A percentile compares a stretch with the other conserved stretches of the same genome.
These are phyloP conservation scores for Chaetomium olivaceum DNA, from an alignment of 2,329 filamentous ascomycete species.

Conservation along the genomic window DNA sequence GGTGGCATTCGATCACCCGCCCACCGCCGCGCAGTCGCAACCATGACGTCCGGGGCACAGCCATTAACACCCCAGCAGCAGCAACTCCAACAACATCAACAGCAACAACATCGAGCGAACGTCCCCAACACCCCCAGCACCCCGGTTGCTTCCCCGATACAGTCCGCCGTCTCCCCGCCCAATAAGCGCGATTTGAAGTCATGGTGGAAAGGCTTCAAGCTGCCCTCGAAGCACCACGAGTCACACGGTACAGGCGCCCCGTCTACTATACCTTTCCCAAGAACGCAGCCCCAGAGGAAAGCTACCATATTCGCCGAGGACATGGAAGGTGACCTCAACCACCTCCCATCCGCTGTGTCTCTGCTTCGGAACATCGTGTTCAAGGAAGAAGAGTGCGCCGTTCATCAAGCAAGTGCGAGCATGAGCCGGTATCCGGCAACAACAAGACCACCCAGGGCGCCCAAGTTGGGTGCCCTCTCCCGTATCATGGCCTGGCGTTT, in stretches of 20 bases:
- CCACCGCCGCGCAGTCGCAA: conserved; percentile 33
- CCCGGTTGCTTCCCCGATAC: conserved; percentile 38
- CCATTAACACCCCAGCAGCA: conserved; percentile 25
- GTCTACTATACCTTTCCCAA: conserved; percentile 28
- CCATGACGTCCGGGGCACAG: conserved; percentile 37
- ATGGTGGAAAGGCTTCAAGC: conserved; percentile 97
- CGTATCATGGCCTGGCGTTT: conserved; percentile 27
- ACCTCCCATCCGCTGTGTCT: conserved; percentile 15
- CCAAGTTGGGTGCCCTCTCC: conserved; percentile 26
- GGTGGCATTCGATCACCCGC: conserved; percentile 21
- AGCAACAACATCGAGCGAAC: conserved; percentile 27
- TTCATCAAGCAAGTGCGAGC: conserved; percentile 33
- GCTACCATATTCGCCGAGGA: conserved; percentile 31
- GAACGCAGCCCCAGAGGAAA: conserved; percentile 27
- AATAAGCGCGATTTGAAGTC: conserved; percentile 86
- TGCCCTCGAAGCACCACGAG: conserved; percentile 59
- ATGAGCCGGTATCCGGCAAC: conserved; percentile 19
- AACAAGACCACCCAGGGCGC: conserved; percentile 13
- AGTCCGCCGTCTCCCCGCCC: conserved; percentile 58
- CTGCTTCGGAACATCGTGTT: conserved; percentile 21
- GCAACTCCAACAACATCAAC: conserved; percentile 25
- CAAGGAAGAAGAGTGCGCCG: conserved; percentile 20
- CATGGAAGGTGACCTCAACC: conserved; percentile 21
- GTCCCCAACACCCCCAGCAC: conserved; percentile 27
- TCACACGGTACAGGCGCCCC: conserved; percentile 54